Evolutionary conservation across 768 basidiomycete species (phyloP).

Genomic region (Lactarius quietus): DNA sequence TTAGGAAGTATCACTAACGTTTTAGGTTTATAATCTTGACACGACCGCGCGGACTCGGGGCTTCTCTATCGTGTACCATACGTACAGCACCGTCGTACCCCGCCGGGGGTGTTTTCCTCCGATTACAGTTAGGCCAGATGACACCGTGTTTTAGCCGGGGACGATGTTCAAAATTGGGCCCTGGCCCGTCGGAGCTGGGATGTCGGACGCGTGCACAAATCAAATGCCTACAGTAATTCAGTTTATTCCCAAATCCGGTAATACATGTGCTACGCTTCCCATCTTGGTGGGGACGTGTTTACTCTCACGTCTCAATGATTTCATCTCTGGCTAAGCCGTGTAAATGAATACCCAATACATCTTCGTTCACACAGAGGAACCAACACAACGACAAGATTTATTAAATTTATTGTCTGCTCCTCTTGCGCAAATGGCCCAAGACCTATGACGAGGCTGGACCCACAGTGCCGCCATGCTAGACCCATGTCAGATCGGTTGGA

Average conservation of each 20-base stretch:
- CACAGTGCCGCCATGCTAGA: background rate
- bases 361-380: no score
- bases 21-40: background rate
- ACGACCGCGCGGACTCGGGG: constrained; percentile 1
- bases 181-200: background rate
- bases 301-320: background rate
- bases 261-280: background rate
- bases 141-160: background rate
- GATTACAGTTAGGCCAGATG: background rate
- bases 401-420: no score
- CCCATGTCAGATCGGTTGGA: background rate
- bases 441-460: no score
- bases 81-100: background rate
- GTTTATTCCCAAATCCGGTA: background rate
- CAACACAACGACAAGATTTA: no score
- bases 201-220: background rate
- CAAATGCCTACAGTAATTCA: no score
- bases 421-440: no score
- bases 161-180: background rate
- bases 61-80: background rate
- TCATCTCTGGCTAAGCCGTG: background rate
- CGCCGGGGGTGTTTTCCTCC: background rate
- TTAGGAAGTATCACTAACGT: background rate
- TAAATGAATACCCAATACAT: background rate
- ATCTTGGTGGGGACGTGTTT: background rate